A percentile compares a stretch with the other conserved stretches of the same genome.
phyloP scores from a whole-genome alignment of 768 basidiomycete species.

The Suillus lakei region DNA sequence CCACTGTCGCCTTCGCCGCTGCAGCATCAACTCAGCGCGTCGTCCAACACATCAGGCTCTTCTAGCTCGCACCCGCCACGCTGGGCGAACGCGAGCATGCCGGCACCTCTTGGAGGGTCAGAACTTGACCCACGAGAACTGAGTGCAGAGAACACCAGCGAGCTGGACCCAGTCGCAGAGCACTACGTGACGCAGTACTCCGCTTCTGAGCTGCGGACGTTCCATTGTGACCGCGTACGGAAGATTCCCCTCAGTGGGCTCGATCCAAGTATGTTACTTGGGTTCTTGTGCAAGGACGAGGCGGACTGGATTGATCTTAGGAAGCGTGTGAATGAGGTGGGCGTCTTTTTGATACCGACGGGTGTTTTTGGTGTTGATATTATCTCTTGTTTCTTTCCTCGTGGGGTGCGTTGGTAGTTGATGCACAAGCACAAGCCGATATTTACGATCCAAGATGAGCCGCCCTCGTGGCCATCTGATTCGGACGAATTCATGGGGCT shows the following conservation, averaged over 20 bases:
- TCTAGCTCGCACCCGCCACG: constrained; percentile 34
- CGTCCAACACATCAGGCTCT: constrained; percentile 35
- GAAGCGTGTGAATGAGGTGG: constrained; percentile 70
- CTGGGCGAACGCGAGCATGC: constrained; percentile 32
- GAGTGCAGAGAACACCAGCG: constrained; percentile 31
- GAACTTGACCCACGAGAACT: constrained; percentile 46
- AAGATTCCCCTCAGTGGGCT: constrained; percentile 92
- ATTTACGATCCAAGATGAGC: constrained; percentile 88
- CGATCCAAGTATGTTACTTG: constrained; percentile 97
- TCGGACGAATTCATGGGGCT: constrained; percentile 76
- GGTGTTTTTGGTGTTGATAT: constrained; percentile 11
- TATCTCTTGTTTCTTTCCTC: constrained; percentile 3
- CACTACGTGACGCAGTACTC: constrained; percentile 80
- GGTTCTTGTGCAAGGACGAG: constrained; percentile 86
- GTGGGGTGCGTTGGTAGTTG: constrained; percentile 15
- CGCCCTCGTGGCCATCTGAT: constrained; percentile 80
- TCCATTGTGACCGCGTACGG: constrained; percentile 95
- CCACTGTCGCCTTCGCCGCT: constrained; percentile 68
- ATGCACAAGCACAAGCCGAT: constrained; percentile 66
- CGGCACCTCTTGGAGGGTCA: constrained; percentile 24
- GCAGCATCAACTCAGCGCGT: constrained; percentile 62
- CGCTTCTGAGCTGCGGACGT: constrained; percentile 76
- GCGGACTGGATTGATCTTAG: constrained; percentile 86
- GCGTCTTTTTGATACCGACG: constrained; percentile 27
- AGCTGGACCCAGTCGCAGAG: constrained; percentile 52